Evolutionary conservation across 208 protist species (phyloP), one percentile per base, ranked within the genome.

Genomic region (Leishmania turanica): DNA sequence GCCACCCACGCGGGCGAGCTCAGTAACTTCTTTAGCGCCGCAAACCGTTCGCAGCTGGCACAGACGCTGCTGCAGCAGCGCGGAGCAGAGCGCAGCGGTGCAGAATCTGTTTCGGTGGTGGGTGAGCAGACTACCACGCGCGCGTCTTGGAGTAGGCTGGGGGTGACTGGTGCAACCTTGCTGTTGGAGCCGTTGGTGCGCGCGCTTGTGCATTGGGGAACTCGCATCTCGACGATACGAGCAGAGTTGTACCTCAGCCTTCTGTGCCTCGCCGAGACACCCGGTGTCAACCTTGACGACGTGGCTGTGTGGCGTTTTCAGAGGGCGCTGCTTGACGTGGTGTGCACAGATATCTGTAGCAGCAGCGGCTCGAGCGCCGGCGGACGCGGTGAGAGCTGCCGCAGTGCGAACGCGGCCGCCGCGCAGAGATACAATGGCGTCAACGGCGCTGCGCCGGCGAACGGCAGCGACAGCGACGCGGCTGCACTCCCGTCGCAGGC

Each of bases 271-370:
- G 77, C 89, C 56, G 75, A 86, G n/a, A 93, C 90, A 54, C 88
- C 91, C 3, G 88, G 91, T 17, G 82, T 92, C n/a, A 79, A 77
- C 42, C 74, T 91, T 5, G 93, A 97, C 82, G 92, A 96, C 68
- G 84, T 91, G 17, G 86, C 85, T n/a, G 72, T 95, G 70, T 90
- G 88, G 76, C 90, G 92, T 51, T 84, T 83, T 40, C 85, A 95
- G 76, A 85, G 82, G 53, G 83, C 87, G n/a, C 84, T 97, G 15
- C 90, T 96, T 45, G 80, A 84, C 21, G 58, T 94, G 34, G 79
- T 97, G 37, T 88, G 88, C n/a, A 83, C 83, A 49, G 93, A 97
- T 71, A 93, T 86, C 66, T 82, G 78, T 74, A 60, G 65, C 53
- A 47, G 54, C 21, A 74, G 77, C 47, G 65, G 45, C 56, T 31